Conservation (phyloP, 441 rosid genomes). For the Theobroma grandiflorum region DNA sequence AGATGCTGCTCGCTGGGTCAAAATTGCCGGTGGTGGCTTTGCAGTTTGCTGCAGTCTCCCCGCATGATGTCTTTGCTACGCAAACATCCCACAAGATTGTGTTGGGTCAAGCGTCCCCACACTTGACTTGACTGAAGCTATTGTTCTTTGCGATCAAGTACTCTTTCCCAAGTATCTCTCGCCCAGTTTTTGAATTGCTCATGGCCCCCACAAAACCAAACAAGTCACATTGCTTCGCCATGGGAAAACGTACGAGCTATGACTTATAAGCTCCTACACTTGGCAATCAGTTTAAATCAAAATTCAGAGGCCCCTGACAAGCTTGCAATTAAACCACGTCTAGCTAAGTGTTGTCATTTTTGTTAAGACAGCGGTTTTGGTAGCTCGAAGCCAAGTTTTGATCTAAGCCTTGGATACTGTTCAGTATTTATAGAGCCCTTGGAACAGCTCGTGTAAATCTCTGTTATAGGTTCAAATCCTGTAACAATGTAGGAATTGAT, state of each 20-base stretch:
- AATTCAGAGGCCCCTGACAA: conserved; percentile 7
- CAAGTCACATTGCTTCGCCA: not conserved
- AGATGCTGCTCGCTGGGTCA: not conserved
- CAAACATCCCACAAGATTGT: not conserved
- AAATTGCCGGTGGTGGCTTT: not conserved
- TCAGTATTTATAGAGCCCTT: not conserved
- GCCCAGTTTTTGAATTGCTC: not conserved
- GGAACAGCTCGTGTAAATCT: not conserved
- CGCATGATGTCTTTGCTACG: not conserved
- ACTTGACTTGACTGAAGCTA: not conserved
- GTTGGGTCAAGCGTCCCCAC: conserved; percentile 3
- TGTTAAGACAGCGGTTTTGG: not conserved
- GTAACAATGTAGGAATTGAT: conserved; percentile 17
- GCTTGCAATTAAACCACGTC: not conserved
- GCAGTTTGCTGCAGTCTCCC: not conserved
- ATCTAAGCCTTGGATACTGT: not conserved
- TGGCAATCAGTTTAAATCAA: not conserved
- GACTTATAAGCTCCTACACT: not conserved
- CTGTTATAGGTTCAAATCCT: not conserved
- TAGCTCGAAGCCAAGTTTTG: not conserved
- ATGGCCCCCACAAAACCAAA: not conserved
- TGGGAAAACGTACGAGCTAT: not conserved
- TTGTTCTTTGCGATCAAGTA: not conserved
- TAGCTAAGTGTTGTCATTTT: not conserved
- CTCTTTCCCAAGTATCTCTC: not conserved